These are phyloP conservation scores for Passalora sequoiae DNA, from an alignment of 2,329 filamentous ascomycete species.

Conservation along the genomic window DNA sequence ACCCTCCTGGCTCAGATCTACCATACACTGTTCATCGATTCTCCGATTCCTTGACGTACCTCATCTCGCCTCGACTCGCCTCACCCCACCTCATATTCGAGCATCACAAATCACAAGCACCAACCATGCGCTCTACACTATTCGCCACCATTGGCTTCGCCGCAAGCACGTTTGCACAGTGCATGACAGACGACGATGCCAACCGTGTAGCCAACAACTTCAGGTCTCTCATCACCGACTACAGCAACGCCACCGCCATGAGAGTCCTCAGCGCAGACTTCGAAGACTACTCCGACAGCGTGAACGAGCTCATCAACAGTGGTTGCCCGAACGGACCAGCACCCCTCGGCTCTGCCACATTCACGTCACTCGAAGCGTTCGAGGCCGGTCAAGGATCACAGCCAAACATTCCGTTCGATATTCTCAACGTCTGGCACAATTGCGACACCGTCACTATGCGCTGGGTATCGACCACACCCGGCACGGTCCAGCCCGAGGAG, in stretches of 20 bases:
- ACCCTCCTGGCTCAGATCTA: neutral
- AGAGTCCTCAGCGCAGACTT: slow-evolving; percentile 25
- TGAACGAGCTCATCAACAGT: slow-evolving; percentile 30
- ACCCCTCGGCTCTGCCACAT: slow-evolving; percentile 25
- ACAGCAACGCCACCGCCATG: slow-evolving; percentile 25
- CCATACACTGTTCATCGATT: too few species aligned
- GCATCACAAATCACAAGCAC: neutral
- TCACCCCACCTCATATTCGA: too few species aligned
- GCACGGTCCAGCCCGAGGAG: slow-evolving; percentile 19
- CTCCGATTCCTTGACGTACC: slow-evolving; percentile 1
- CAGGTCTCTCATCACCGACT: slow-evolving; percentile 28
- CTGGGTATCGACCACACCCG: slow-evolving; percentile 23
- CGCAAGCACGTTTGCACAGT: slow-evolving; percentile 14
- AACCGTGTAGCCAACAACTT: slow-evolving; percentile 28
- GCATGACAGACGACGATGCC: slow-evolving; percentile 26
- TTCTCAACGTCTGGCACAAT: slow-evolving; percentile 31
- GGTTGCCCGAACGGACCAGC: slow-evolving; percentile 23
- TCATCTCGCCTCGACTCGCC: too few species aligned
- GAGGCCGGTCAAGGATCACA: slow-evolving; percentile 29
- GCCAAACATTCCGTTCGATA: slow-evolving; percentile 30
- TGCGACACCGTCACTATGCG: slow-evolving; percentile 31
- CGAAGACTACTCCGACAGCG: slow-evolving; percentile 30
- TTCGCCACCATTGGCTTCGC: slow-evolving; percentile 5
- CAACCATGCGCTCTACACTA: slow-evolving; percentile 10
- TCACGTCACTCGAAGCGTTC: slow-evolving; percentile 27